phyloP scores from a whole-genome alignment of 1,139 yeast genomes.

The Magnusiomyces suaveolens region DNA sequence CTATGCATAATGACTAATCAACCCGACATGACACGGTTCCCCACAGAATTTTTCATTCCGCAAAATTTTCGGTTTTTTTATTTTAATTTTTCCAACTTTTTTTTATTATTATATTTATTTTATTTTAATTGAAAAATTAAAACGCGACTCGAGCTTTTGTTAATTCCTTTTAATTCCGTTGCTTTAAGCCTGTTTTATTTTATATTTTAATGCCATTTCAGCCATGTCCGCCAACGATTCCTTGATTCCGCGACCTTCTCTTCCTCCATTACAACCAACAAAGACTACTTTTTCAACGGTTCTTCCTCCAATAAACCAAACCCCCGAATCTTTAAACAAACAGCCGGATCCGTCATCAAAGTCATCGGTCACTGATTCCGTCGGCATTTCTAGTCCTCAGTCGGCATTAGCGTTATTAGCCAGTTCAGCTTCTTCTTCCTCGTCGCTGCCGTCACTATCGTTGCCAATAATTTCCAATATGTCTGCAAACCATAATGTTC shows the following conservation, averaged over 20 bases:
- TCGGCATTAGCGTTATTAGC: too few relatives aligned
- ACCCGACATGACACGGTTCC: not conserved
- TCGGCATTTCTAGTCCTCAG: too few relatives aligned
- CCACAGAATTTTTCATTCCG: not conserved
- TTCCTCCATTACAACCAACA: not conserved
- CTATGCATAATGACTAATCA: not conserved
- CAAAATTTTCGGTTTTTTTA: not conserved
- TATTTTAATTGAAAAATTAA: not conserved
- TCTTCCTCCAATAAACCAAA: not conserved
- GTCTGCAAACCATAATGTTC: too few relatives aligned
- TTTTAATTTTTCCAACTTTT: not conserved
- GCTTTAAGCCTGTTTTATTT: too few relatives aligned
- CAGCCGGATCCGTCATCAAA: not conserved
- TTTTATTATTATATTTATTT: not conserved
- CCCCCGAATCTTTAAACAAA: too few relatives aligned
- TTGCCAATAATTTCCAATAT: too few relatives aligned
- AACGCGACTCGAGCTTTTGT: too few relatives aligned
- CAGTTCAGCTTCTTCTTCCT: too few relatives aligned
- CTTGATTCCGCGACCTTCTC: not conserved
- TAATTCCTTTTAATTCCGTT: too few relatives aligned
- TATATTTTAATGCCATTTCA: not conserved
- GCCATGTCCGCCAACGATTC: not conserved
- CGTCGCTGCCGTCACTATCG: too few relatives aligned
- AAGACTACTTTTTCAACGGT: not conserved
- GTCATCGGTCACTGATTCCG: too few relatives aligned